Base-by-base conservation (phyloP, 1,284 basidiomycete genomes). In the Ustilago sp. region DNA sequence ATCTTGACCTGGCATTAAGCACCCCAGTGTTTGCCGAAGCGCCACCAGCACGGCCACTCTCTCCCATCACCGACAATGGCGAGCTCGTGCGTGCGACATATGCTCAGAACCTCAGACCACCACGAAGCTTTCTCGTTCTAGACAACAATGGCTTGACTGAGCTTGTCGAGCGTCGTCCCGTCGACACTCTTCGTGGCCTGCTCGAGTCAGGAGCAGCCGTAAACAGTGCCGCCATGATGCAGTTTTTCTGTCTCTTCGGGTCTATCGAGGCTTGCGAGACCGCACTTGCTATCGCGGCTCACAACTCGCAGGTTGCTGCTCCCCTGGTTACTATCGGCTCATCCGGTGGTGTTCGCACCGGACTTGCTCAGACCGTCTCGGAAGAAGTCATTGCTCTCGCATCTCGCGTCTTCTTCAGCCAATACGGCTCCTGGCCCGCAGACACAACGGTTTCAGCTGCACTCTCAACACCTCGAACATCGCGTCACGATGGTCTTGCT, bases 141-240 rank as follows among this genome's bases (percentile, higher is more conserved):
- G 94, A 94, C 23, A 93, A 93, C 80, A 91, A 91, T 39, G 95
- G 94, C 1, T 87, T 97, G 71, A 92, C 91, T 9, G 91, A 94
- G 84, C 87, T 96, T 57, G 89, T 90, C n/a, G 94, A 95, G 87
- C 89, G 93, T 66, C 89, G 94, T 56, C 91, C 94, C 4, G 87
- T 95, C 48, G 95, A 98, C 85, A 92, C 92, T 67, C 86, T 97
- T 59, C 89, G 90, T 36, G 84, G 82, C 5, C 77, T 89, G 47
- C 78, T 89, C 50, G 87, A 88, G 53, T 76, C 77, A 0, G 75
- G 78, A 23, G 68, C 63, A 9, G 68, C 71, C 11, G 73, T 76
- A 57, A 79, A 80, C 60, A 75, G 80, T 9, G 68, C 83, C 6
- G 77, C 74, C 48, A 74, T 85, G 52, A 77, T 82, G 63, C 81